Evolutionary conservation across 1,139 yeast genomes (phyloP), one percentile per base, ranked within the genome.

Genomic region (Magnusiomyces ingens): DNA sequence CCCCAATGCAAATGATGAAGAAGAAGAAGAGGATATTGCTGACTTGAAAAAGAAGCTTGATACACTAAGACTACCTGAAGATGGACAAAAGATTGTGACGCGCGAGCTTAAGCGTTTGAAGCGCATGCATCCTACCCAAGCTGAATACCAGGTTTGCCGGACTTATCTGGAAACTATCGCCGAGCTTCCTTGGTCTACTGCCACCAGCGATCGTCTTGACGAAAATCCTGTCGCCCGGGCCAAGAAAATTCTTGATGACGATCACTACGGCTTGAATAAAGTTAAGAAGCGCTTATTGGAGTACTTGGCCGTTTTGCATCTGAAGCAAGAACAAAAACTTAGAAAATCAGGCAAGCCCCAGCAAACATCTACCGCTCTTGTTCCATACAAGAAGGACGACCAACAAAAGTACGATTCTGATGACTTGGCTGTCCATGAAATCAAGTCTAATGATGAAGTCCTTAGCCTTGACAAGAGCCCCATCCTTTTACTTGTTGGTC

Each of bases 231-330:
- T 87, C 22, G 67, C 62, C 1, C 68, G 67, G 12, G 95, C 95
- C 0, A 76, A 77, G 55, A 67, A 70, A 18, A 81, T 82, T 57
- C 72, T 91, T 44, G 89, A 90, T 65, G 76, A 75, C 37, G 96
- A 89, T 61, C 97, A 91, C 69, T 87, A 81, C 66, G 97, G 97
- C 0, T 75, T 91, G 65, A 81, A 82, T 55, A 81, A 84, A 58
- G 95, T 89, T 50, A 91, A 91, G 67, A 84, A 80, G 61, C 76
- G 97, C 53, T 76, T 91, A 53, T 70, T 90, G 48, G 96, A 91
- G 66, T 89, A 88, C 64, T 72, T 88, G 51, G 90, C 93, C 10
- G 91, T 89, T 12, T 71, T 87, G 61, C 84, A 86, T 59, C 73
- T 88, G 44, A 79, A 84, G 53, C 52, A 48, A 43, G 48, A 47